phyloP scores from a whole-genome alignment of 192 early-diverging fungal genomes.

The Diversispora epigaea region DNA sequence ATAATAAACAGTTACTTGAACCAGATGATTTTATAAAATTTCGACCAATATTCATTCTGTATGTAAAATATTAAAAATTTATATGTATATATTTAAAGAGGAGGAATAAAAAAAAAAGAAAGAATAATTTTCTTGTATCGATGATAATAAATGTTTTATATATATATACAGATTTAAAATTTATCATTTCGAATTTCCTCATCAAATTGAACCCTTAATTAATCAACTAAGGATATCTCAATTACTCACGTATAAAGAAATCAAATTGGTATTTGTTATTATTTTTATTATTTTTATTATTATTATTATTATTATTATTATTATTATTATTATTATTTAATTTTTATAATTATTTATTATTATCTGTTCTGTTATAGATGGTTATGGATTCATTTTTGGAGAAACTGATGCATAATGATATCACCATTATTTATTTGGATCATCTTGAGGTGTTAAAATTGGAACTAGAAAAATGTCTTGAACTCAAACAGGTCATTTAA shows the following conservation, averaged over 20 bases:
- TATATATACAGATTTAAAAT: neutral
- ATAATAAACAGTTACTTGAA: neutral
- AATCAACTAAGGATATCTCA: slow-evolving; percentile 3
- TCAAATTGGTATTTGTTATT: neutral
- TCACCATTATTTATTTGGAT: neutral
- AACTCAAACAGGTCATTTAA: neutral
- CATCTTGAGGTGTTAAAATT: neutral
- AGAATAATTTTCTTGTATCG: neutral
- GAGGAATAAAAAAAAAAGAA: too few relatives aligned
- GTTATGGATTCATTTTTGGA: neutral
- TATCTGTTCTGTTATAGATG: neutral
- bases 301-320: neutral
- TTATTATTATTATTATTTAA: neutral
- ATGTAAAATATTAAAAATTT: neutral
- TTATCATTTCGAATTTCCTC: neutral
- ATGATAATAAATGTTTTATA: neutral
- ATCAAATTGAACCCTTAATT: neutral
- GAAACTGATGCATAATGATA: slow-evolving; percentile 7
- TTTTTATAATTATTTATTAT: neutral
- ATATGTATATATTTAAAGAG: too few relatives aligned
- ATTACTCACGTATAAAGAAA: slow-evolving; percentile 10
- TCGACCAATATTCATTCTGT: neutral
- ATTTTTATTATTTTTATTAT: neutral
- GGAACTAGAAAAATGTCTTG: neutral
- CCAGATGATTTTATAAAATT: neutral